These are phyloP conservation scores for Phlebiopsis flavidoalba DNA, from an alignment of 768 basidiomycete genomes.

Conservation along the genomic window DNA sequence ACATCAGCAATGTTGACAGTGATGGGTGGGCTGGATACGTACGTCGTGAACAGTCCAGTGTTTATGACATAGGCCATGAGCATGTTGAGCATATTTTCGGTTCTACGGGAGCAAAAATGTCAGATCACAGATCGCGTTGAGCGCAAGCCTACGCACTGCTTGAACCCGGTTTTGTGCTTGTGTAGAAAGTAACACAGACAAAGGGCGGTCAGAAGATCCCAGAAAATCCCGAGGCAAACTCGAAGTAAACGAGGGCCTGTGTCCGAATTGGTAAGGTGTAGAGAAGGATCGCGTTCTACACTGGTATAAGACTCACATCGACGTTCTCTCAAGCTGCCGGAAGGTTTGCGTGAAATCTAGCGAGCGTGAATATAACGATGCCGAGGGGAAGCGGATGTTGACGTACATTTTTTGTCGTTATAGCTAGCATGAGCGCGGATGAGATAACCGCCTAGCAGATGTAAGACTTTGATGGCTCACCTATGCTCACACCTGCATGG, in stretches of 20 bases:
- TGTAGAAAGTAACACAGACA: slow-evolving; percentile 14
- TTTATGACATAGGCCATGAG: slow-evolving; percentile 13
- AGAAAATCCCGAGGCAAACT: slow-evolving; percentile 43
- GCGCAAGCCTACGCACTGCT: no score
- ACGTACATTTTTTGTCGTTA: slow-evolving; percentile 49
- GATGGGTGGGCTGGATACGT: no score
- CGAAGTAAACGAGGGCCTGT: slow-evolving; percentile 46
- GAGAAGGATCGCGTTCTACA: background rate
- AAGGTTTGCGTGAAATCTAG: slow-evolving; percentile 37
- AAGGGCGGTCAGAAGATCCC: slow-evolving; percentile 49
- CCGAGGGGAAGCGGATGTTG: no score
- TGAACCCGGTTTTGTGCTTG: no score
- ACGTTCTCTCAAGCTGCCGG: slow-evolving; percentile 32
- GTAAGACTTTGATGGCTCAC: background rate
- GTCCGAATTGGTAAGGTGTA: no score
- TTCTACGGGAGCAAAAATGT: no score
- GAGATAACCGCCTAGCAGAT: background rate
- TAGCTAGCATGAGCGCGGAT: slow-evolving; percentile 30
- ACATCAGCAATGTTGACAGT: no score
- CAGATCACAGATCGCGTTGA: no score
- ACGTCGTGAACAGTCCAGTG: slow-evolving; percentile 1
- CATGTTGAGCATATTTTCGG: no score
- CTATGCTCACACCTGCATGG: background rate
- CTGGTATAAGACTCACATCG: slow-evolving; percentile 32
- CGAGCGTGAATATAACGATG: background rate